phyloP scores from a whole-genome alignment of 495 filamentous ascomycete genomes.

The Podospora pseudoanserina region DNA sequence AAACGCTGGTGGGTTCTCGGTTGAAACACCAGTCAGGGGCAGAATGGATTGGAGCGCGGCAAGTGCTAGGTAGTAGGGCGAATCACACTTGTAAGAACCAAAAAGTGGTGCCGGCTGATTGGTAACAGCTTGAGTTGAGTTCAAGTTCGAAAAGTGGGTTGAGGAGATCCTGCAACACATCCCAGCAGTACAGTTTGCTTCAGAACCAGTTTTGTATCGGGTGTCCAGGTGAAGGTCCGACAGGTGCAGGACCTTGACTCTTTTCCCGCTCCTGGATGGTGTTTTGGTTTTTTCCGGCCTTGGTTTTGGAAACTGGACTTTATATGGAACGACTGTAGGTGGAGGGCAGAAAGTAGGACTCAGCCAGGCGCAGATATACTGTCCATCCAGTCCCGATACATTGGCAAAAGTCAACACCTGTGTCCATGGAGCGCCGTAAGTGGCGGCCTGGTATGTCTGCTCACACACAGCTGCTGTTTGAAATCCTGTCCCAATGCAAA shows the following conservation, averaged over 20 bases:
- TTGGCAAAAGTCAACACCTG: slow-evolving; percentile 55
- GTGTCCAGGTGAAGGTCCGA: slow-evolving; percentile 61
- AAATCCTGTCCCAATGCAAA: slow-evolving; percentile 48
- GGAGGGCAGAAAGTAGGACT: slow-evolving; percentile 45
- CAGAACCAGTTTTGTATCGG: slow-evolving; percentile 51
- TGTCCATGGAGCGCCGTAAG: slow-evolving; percentile 54
- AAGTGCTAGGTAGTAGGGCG: slow-evolving; percentile 55
- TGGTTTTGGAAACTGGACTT: slow-evolving; percentile 54
- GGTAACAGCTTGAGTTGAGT: slow-evolving; percentile 25
- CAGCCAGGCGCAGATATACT: slow-evolving; percentile 55
- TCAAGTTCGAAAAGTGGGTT: slow-evolving; percentile 23
- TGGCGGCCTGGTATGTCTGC: slow-evolving; percentile 41
- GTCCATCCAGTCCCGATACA: slow-evolving; percentile 53
- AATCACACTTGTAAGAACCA: slow-evolving; percentile 54
- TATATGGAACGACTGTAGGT: slow-evolving; percentile 43
- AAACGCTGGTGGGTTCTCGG: slow-evolving; percentile 43
- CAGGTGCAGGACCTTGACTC: slow-evolving; percentile 57
- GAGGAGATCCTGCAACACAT: slow-evolving; percentile 48
- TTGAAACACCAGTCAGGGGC: slow-evolving; percentile 53
- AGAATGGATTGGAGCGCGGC: slow-evolving; percentile 56
- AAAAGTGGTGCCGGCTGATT: slow-evolving; percentile 51
- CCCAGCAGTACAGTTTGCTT: slow-evolving; percentile 52
- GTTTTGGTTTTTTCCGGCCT: slow-evolving; percentile 44
- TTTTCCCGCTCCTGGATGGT: slow-evolving; percentile 48
- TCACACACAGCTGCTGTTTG: slow-evolving; percentile 44